Conservation (phyloP, 78 protist species). For the slime mould (Dictyostelium discoideum) region DNA sequence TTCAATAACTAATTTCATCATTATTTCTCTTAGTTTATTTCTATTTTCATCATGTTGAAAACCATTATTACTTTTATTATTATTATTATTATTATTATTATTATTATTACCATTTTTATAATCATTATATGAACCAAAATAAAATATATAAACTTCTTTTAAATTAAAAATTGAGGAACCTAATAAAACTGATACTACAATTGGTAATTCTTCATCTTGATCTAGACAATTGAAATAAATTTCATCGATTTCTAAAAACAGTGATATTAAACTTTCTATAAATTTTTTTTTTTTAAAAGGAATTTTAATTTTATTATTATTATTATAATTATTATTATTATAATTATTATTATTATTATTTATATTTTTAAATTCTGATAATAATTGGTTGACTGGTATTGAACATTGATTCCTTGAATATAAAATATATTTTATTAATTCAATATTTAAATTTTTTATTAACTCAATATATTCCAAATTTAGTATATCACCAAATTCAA, state of each 20-base stretch:
- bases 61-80: not conserved
- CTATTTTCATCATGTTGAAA: not conserved
- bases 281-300: not conserved
- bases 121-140: not conserved
- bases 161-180: constrained; percentile 9
- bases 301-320: no score
- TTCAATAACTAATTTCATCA: not conserved
- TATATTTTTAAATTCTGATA: not conserved
- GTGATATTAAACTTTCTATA: not conserved
- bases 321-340: not conserved
- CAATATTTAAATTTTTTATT: not conserved
- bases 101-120: not conserved
- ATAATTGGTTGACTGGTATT: not conserved
- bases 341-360: not conserved
- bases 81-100: not conserved
- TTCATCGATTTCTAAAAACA: not conserved
- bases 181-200: not conserved
- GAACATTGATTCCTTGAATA: not conserved
- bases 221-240: not conserved
- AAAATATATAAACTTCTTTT: constrained; percentile 20
- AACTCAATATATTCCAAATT: not conserved
- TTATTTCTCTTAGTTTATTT: constrained; percentile 8
- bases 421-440: not conserved
- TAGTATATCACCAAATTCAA: not conserved
- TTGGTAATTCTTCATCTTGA: not conserved